Conservation (phyloP, 1,284 basidiomycete genomes). For the Pulveroboletus sp. region DNA sequence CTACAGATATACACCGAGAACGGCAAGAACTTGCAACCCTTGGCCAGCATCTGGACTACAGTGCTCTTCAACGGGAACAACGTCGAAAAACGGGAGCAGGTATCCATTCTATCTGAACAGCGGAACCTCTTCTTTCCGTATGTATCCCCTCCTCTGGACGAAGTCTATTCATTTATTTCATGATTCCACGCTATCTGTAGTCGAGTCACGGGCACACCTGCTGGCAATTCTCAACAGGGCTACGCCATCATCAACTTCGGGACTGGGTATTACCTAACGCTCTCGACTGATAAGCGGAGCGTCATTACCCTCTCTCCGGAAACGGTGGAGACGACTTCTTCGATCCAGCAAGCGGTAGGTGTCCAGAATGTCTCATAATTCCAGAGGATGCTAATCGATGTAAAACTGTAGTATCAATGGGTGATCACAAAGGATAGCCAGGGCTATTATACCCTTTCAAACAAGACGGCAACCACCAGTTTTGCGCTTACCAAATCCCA, state of each 20-base stretch:
- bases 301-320: slow-evolving; percentile 8
- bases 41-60: slow-evolving; percentile 3
- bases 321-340: background rate
- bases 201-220: background rate
- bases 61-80: slow-evolving; percentile 10
- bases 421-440: slow-evolving; percentile 2
- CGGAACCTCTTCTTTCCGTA: slow-evolving; percentile 13
- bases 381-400: background rate
- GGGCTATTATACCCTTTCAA: slow-evolving; percentile 8
- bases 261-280: slow-evolving; percentile 13
- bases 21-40: background rate
- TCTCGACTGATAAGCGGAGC: background rate
- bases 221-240: background rate
- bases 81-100: slow-evolving; percentile 13
- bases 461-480: background rate
- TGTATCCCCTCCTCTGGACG: background rate
- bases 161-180: background rate
- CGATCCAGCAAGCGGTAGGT: slow-evolving; percentile 2
- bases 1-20: slow-evolving; percentile 13
- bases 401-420: slow-evolving; percentile 10
- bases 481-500: slow-evolving; percentile 8
- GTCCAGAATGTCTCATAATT: background rate
- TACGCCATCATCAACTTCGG: slow-evolving; percentile 12
- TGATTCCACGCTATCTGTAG: background rate
- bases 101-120: slow-evolving; percentile 12